These are phyloP conservation scores for Lycium ferocissimum DNA, from an alignment of 257 asterid species.

Conservation along the genomic window DNA sequence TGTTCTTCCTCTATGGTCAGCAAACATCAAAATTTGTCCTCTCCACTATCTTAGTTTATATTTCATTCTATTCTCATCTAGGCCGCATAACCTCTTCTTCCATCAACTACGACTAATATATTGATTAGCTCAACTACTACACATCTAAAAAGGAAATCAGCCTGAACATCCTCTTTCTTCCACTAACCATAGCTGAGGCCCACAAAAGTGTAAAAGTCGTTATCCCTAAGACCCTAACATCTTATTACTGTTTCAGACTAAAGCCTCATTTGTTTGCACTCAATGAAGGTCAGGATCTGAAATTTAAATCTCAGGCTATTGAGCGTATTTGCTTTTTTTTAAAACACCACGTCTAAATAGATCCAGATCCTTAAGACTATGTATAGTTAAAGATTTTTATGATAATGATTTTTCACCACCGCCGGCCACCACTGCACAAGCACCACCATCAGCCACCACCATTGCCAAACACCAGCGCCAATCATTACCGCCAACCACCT, in stretches of 20 bases:
- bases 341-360: no score
- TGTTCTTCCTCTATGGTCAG: background rate
- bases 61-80: background rate
- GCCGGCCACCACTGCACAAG: background rate
- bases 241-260: no score
- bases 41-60: background rate
- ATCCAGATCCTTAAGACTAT: no score
- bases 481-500: no score
- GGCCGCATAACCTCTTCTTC: background rate
- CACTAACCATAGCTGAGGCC: background rate
- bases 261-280: no score
- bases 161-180: background rate
- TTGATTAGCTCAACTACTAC: conserved; percentile 21
- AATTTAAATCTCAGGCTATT: no score
- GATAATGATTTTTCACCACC: background rate
- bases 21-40: background rate
- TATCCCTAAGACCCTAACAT: no score
- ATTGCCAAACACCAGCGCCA: no score
- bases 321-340: no score
- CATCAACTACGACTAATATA: background rate
- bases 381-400: no score
- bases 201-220: background rate
- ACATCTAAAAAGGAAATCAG: background rate
- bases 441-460: no score
- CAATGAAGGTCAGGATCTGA: no score